Base-by-base conservation (phyloP, 805 yeast species). In the Candida adriatica region DNA sequence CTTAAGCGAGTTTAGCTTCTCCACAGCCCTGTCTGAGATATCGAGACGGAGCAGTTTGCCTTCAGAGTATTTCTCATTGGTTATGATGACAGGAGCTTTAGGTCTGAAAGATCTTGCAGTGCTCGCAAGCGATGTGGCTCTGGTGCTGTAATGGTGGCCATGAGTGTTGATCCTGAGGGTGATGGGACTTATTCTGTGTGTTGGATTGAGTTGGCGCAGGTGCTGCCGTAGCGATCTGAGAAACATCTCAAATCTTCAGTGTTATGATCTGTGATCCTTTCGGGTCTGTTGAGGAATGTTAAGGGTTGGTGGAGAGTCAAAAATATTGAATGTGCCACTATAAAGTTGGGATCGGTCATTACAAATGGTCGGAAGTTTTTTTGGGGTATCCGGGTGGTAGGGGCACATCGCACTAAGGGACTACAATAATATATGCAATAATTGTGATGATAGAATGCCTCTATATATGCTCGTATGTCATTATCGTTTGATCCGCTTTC, bases 1-100 rank as follows among this genome's bases (percentile, higher is more conserved):
- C 9, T 75, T 66, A 8, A 85, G 66, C 4, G 45, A 46, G 18
- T 65, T 66, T 26, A 85, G 59, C 52, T 79, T 81, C 17, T 45
- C 43, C 9, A 63, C 56, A 1, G 72, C 72, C 10, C 60, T 38
- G 13, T 58, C 53, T 2, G 67, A 47, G 8, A 66, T 48, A 13
- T 52, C 56, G 13, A 65, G 37, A 14, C 39, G 33, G 29, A 67
- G 42, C 3, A 59, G 51, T 21, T 59, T 51, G 6, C 68, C 68
- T 10, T 46, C 51, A 5, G 53, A 35, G 18, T 35, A 49, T 33
- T 51, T 51, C 47, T 51, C 41, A 30, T 49, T 29, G 8, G 26
- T 23, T 22, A 41, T 35, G 19, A 22, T 30, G 11, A 34, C 23
- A 25, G 29, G 22, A 22, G 29, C 13, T 20, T 27, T 32, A 6